Evolutionary conservation across 352 stramenopile genomes (phyloP).

Genomic region (Globisporangium alternatum): DNA sequence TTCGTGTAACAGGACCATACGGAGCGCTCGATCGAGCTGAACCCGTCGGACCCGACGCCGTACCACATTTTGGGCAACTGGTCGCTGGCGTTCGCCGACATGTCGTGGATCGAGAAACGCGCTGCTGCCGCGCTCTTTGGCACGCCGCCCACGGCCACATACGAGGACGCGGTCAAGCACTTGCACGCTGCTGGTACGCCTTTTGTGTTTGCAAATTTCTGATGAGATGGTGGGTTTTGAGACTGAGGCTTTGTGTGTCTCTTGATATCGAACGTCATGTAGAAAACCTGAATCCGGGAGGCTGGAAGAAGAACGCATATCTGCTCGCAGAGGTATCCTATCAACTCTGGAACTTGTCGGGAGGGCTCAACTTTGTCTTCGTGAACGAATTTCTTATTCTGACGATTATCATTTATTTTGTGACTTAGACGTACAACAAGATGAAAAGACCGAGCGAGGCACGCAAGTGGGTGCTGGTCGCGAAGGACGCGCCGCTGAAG

Average conservation of each 20-base stretch:
- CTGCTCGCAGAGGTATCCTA: constrained; percentile 45
- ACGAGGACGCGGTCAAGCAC: constrained; percentile 58
- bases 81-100: constrained; percentile 75
- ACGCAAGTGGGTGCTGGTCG: constrained; percentile 45
- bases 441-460: constrained; percentile 52
- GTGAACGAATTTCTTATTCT: not conserved
- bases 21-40: constrained; percentile 66
- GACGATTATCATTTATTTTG: constrained; percentile 2
- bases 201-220: not conserved
- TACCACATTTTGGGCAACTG: constrained; percentile 76
- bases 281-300: constrained; percentile 63
- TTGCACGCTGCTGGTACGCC: constrained; percentile 50
- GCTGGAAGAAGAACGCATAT: constrained; percentile 80
- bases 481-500: constrained; percentile 44
- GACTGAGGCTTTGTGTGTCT: not conserved
- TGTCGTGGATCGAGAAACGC: constrained; percentile 74
- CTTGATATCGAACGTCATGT: constrained; percentile 1
- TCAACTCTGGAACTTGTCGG: not conserved
- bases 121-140: constrained; percentile 69
- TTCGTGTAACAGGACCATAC: constrained; percentile 42
- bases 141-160: constrained; percentile 49
- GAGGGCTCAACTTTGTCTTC: not conserved
- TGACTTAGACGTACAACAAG: constrained; percentile 56
- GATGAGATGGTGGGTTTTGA: not conserved
- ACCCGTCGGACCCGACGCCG: constrained; percentile 53